Conservation (phyloP, 2,329 filamentous ascomycete genomes). For the Mariannaea elegans region DNA sequence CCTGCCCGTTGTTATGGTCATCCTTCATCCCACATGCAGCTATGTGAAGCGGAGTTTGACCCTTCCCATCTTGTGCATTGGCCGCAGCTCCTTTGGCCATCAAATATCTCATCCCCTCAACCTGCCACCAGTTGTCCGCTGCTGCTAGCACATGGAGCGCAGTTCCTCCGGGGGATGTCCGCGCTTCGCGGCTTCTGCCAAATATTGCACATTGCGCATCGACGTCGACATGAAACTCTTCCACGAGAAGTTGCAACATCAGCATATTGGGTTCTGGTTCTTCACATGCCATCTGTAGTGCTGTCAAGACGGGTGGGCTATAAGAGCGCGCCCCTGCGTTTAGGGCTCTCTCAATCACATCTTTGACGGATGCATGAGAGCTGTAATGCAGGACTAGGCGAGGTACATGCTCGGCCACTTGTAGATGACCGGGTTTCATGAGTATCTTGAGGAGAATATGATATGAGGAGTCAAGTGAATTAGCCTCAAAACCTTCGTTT, state of each 20-base stretch:
- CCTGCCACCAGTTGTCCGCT: slow-evolving; percentile 27
- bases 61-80: slow-evolving; percentile 1
- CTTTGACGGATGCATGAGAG: neutral
- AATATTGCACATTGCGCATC: slow-evolving; percentile 8
- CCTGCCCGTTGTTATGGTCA: accelerated
- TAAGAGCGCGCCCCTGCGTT: neutral
- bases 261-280: slow-evolving; percentile 19
- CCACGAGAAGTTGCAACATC: slow-evolving; percentile 24
- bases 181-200: neutral
- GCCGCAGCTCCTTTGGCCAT: slow-evolving; percentile 23
- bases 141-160: slow-evolving; percentile 31
- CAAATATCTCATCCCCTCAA: slow-evolving; percentile 27
- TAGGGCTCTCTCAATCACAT: neutral
- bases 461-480: neutral
- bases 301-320: neutral
- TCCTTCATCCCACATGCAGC: neutral
- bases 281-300: slow-evolving; percentile 22
- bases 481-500: neutral
- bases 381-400: slow-evolving; percentile 17
- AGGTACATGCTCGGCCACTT: slow-evolving; percentile 2
- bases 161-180: slow-evolving; percentile 8
- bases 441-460: slow-evolving; percentile 12
- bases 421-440: slow-evolving; percentile 10
- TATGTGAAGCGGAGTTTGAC: slow-evolving; percentile 29
- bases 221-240: slow-evolving; percentile 25